Percentiles rank a stretch among this genome's conserved stretches.
phyloP scores from a whole-genome alignment of 495 filamentous ascomycete species.

The Aspergillus panamensis region DNA sequence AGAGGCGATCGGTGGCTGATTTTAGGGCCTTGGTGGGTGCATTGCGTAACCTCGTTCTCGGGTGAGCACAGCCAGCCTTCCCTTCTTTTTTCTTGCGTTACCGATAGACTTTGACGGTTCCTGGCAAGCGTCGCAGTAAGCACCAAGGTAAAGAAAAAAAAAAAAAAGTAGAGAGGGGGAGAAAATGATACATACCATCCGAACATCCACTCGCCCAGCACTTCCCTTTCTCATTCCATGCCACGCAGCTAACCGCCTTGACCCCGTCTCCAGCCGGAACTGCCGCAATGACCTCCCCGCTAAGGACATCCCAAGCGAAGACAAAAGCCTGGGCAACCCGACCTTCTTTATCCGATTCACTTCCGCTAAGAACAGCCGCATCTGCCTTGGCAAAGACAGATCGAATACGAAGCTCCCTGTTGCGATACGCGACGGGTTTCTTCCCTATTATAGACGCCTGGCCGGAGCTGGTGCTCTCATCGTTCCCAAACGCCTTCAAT shows the following conservation, averaged over 20 bases:
- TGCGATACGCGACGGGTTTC: conserved; percentile 45
- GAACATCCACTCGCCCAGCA: conserved; percentile 63
- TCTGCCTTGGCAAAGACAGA: conserved; percentile 71
- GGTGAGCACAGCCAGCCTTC: not conserved
- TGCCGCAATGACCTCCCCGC: conserved; percentile 61
- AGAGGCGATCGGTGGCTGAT: not conserved
- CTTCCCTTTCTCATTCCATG: conserved; percentile 68
- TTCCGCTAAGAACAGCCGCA: conserved; percentile 76
- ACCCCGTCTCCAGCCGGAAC: conserved; percentile 55
- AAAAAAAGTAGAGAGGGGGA: not conserved
- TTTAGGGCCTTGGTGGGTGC: not conserved
- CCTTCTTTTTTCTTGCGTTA: conserved; percentile 4
- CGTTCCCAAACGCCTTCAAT: conserved; percentile 65
- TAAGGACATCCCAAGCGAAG: conserved; percentile 88
- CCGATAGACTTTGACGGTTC: conserved; percentile 27
- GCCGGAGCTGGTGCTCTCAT: conserved; percentile 21
- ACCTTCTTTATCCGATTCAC: conserved; percentile 54
- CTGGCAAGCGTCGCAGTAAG: conserved; percentile 15
- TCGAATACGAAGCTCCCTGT: conserved; percentile 67
- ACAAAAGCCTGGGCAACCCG: conserved; percentile 56
- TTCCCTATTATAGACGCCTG: not conserved
- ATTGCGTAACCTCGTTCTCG: not conserved
- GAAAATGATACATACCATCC: conserved; percentile 45
- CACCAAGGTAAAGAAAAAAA: conserved; percentile 2
- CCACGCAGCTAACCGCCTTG: conserved; percentile 60